phyloP scores from a whole-genome alignment of 1,139 yeast species.

The Spencermartinsiella ligniputridi region DNA sequence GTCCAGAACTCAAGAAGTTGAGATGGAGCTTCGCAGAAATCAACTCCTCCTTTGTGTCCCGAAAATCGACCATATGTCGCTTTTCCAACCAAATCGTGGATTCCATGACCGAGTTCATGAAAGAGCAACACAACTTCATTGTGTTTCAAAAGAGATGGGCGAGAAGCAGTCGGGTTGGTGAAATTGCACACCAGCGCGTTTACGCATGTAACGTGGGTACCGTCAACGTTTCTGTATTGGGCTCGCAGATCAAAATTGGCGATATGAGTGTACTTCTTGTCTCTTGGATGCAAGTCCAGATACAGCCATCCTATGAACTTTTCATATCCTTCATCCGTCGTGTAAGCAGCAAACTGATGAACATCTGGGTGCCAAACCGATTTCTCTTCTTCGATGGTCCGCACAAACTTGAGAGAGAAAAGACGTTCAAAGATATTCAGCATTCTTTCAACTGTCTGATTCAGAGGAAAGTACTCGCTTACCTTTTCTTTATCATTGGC shows the following conservation, averaged over 20 bases:
- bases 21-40: constrained; percentile 87
- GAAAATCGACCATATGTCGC: constrained; percentile 64
- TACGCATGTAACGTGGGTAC: constrained; percentile 56
- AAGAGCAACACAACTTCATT: constrained; percentile 77
- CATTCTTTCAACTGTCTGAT: constrained; percentile 63
- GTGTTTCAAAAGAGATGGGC: constrained; percentile 75
- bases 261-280: constrained; percentile 82
- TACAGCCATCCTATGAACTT: constrained; percentile 74
- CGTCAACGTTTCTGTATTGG: constrained; percentile 51
- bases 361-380: constrained; percentile 75
- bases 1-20: constrained; percentile 89
- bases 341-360: constrained; percentile 46
- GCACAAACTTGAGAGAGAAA: constrained; percentile 62
- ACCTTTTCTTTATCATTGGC: constrained; percentile 68
- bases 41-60: constrained; percentile 75
- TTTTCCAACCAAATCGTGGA: constrained; percentile 68
- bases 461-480: constrained; percentile 74
- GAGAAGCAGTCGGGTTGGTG: constrained; percentile 64
- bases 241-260: constrained; percentile 71
- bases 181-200: constrained; percentile 83
- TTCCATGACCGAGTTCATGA: constrained; percentile 90
- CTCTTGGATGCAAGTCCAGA: constrained; percentile 80
- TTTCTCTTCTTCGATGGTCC: constrained; percentile 37
- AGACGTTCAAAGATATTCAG: constrained; percentile 62
- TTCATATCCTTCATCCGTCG: constrained; percentile 58